phyloP scores from a whole-genome alignment of 345 rosid species.

The Populus alba region DNA sequence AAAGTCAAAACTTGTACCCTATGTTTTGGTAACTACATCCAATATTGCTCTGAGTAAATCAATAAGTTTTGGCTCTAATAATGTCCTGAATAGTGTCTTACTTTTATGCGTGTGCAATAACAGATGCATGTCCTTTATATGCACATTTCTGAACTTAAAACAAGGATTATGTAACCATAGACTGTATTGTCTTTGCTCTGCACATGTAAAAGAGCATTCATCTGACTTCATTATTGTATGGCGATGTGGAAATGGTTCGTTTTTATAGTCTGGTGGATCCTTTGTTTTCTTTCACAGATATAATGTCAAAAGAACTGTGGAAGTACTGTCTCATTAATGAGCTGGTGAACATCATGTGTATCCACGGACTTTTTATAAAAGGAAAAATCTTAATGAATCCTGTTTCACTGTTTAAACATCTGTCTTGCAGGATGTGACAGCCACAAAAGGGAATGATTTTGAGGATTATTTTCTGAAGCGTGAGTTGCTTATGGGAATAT shows the following conservation, averaged over 20 bases:
- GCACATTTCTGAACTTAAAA: neutral
- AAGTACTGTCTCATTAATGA: neutral
- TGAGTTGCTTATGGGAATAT: constrained; percentile 92
- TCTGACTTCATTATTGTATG: neutral
- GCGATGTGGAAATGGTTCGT: neutral
- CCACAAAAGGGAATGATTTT: constrained; percentile 97
- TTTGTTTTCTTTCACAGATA: neutral
- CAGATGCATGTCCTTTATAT: neutral
- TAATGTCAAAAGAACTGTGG: neutral
- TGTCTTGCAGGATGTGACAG: constrained; percentile 83
- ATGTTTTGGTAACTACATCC: neutral
- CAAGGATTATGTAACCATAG: neutral
- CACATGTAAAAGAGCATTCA: neutral
- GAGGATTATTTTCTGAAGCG: constrained; percentile 98
- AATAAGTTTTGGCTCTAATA: neutral
- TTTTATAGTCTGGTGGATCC: neutral
- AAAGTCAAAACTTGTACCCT: neutral
- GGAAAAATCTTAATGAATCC: neutral
- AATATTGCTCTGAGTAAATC: neutral
- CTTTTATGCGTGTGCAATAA: neutral
- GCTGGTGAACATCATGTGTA: neutral
- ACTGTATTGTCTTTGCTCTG: neutral
- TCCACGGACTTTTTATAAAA: neutral
- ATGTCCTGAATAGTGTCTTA: neutral
- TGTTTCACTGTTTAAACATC: neutral